Conservation (phyloP, 208 protist genomes). For the Acanthamoeba healyi region DNA sequence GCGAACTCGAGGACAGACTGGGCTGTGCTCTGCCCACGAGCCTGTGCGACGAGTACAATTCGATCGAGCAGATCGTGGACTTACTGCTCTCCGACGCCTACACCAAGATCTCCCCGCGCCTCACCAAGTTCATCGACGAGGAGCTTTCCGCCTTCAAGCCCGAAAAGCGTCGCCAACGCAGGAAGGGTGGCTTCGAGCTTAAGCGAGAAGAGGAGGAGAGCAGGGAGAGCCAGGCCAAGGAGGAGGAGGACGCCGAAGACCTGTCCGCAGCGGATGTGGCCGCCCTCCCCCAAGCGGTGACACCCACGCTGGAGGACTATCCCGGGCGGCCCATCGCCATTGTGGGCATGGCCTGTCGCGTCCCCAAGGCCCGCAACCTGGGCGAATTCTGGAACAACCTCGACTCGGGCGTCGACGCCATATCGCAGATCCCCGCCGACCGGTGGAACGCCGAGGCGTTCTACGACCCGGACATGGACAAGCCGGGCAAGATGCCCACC, state of each 20-base stretch:
- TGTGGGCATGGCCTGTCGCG: conserved; percentile 80
- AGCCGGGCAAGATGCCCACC: conserved; percentile 81
- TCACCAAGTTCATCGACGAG: conserved; percentile 65
- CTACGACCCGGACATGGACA: conserved; percentile 59
- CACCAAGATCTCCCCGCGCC: conserved; percentile 54
- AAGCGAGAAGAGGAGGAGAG: not conserved
- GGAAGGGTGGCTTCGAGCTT: not conserved
- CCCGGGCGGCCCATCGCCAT: conserved; percentile 74
- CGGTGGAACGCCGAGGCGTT: conserved; percentile 73
- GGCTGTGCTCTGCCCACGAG: conserved; percentile 24
- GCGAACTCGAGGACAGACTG: conserved; percentile 48
- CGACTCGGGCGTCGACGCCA: conserved; percentile 73
- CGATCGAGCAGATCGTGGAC: conserved; percentile 59
- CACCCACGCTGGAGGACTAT: not conserved
- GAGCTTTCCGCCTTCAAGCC: conserved; percentile 37
- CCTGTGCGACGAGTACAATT: conserved; percentile 47
- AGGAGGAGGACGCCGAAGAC: not conserved
- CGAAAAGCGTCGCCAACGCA: not conserved
- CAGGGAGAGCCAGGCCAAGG: not conserved
- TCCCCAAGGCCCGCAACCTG: conserved; percentile 77
- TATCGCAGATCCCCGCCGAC: conserved; percentile 76
- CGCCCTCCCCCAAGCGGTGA: not conserved
- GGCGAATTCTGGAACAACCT: conserved; percentile 78
- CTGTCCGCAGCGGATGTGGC: not conserved
- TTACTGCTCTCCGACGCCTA: conserved; percentile 50